Evolutionary conservation across 2,329 filamentous ascomycete genomes (phyloP), one percentile per base, ranked within the genome.

Genomic region (Cladophialophora immunda): DNA sequence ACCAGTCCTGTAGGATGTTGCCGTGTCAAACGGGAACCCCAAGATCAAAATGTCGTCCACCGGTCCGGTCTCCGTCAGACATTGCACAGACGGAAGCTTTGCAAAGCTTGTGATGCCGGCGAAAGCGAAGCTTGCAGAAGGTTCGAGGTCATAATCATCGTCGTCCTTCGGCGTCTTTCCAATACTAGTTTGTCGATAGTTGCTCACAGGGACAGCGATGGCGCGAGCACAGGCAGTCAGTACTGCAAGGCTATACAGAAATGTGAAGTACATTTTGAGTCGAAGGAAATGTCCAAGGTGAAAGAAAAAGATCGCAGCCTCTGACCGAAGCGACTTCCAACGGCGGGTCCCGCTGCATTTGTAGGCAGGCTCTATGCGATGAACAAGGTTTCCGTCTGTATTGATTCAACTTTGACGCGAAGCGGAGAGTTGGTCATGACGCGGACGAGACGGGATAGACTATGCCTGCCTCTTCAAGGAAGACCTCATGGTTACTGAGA

Each of bases 21-120:
- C 56, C 3, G 65, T 67, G 32, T 67, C 65, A 27, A 67, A 67
- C 7, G 65, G 65, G 54, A 58, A 66, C 5, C 64, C 64, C 19
- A 66, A 17, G 25, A 66, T 47, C 53, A 59, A 32, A 9, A 66
- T 66, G 54, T 66, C 64, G 62, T 65, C 63, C 15, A 66, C 58
- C 9, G 58, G 57, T 4, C 58, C 58, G 9, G 19, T 41, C 27
- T 62, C 58, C 6, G 27, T 66, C 30, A 66, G 27, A 50, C 64
- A 66, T 11, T 62, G 57, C 13, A 19, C 38, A 15, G 15, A 22
- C 25, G 58, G 64, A n/a, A 66, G 57, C 15, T 57, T 54, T 5
- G 58, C 22, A 52, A 66, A 66, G 2, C 50, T 66, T 1, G 63
- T 65, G 17, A 65, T 65, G 57, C 63, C 63, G 4, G 63, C 9